These are phyloP conservation scores for Biscogniauxia mediterranea DNA, from an alignment of 2,329 filamentous ascomycete species.

Conservation along the genomic window DNA sequence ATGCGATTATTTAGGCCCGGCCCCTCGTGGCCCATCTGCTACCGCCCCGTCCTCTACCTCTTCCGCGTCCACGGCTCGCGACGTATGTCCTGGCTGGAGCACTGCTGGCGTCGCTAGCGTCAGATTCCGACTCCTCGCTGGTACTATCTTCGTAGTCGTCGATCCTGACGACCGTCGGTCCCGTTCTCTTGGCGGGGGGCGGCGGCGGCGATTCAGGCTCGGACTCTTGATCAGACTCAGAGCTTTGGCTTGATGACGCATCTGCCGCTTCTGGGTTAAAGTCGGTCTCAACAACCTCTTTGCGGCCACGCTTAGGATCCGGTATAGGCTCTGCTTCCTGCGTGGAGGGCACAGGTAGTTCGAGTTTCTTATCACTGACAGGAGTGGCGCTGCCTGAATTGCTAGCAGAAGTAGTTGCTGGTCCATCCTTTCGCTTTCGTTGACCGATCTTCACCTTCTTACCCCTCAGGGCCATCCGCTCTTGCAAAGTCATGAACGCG, in stretches of 20 bases:
- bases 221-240: slow-evolving; percentile 14
- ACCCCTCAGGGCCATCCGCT: slow-evolving; percentile 54
- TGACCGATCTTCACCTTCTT: slow-evolving; percentile 52
- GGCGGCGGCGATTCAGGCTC: slow-evolving; percentile 6
- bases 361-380: not conserved
- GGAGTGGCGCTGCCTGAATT: slow-evolving; percentile 8
- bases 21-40: slow-evolving; percentile 12
- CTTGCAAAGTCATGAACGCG: slow-evolving; percentile 53
- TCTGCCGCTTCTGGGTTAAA: slow-evolving; percentile 19
- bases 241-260: slow-evolving; percentile 18
- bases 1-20: slow-evolving; percentile 39
- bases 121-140: slow-evolving; percentile 14
- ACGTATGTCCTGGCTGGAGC: slow-evolving; percentile 19
- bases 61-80: slow-evolving; percentile 43
- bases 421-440: slow-evolving; percentile 12
- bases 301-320: slow-evolving; percentile 18
- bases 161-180: slow-evolving; percentile 23
- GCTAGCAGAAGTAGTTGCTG: slow-evolving; percentile 9
- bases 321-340: slow-evolving; percentile 7
- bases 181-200: slow-evolving; percentile 11
- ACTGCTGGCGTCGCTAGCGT: slow-evolving; percentile 17
- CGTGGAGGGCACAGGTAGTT: not conserved
- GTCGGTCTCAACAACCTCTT: slow-evolving; percentile 24
- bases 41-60: slow-evolving; percentile 13
- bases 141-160: slow-evolving; percentile 20